Evolutionary conservation across 306 rosid genomes (phyloP).

Genomic region (Macrotyloma uniflorum): DNA sequence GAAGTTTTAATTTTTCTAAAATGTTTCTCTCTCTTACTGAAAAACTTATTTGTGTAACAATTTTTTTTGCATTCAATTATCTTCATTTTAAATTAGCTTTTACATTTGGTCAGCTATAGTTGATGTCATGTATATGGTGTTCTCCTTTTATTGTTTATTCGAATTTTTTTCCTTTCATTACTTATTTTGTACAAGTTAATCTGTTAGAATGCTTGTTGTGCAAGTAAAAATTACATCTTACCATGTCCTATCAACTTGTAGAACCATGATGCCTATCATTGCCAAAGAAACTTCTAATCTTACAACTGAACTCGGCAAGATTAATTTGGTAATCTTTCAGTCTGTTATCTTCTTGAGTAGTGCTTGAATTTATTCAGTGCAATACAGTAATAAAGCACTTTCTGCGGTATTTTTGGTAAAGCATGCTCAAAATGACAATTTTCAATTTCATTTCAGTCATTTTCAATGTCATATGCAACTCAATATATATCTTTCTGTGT

Average conservation of each 20-base stretch:
- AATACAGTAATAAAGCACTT: constrained; percentile 11
- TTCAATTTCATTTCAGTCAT: constrained; percentile 11
- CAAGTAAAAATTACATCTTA: constrained; percentile 16
- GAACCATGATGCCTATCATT: constrained; percentile 3
- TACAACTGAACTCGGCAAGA: constrained; percentile 16
- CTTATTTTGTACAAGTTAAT: not conserved
- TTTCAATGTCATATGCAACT: not conserved
- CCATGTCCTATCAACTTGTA: constrained; percentile 12
- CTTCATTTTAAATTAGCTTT: constrained; percentile 7
- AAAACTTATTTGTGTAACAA: not conserved
- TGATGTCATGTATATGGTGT: not conserved
- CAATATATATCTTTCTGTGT: not conserved
- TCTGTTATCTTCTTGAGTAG: not conserved
- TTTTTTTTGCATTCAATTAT: not conserved
- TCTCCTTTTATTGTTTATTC: not conserved
- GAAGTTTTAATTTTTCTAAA: constrained; percentile 6
- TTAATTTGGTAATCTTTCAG: not conserved
- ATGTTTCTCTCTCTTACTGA: not conserved
- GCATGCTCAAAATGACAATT: constrained; percentile 7
- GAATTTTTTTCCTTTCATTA: not conserved
- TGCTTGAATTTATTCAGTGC: constrained; percentile 1
- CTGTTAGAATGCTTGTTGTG: not conserved
- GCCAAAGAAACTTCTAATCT: not conserved
- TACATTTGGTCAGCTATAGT: constrained; percentile 15
- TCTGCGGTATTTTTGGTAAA: constrained; percentile 6